Percentiles rank a stretch among this genome's conserved stretches.
Conservation (phyloP, 139 green algal species). For the Picochlorum costavermella region DNA sequence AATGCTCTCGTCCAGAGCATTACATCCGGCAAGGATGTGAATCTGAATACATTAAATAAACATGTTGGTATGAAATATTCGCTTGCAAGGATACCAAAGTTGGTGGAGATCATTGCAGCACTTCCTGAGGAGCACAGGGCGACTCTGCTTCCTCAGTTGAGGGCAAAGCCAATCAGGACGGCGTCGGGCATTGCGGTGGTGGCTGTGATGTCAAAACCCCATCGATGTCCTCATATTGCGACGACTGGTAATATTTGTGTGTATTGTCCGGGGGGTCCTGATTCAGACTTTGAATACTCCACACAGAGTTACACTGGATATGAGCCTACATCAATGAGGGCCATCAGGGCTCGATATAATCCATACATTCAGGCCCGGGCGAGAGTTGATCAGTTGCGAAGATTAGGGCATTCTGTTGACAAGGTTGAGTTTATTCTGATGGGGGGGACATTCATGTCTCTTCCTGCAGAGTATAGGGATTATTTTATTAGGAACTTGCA, state of each 20-base stretch:
- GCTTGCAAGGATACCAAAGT: constrained; percentile 66
- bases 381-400: constrained; percentile 89
- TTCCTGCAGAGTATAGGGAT: constrained; percentile 91
- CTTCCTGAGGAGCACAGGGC: constrained; percentile 84
- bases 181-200: constrained; percentile 96
- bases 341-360: constrained; percentile 92
- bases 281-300: constrained; percentile 97
- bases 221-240: constrained; percentile 97
- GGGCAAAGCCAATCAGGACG: constrained; percentile 81
- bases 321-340: constrained; percentile 95
- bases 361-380: constrained; percentile 81
- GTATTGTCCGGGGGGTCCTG: constrained; percentile 95
- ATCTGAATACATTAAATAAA: constrained; percentile 73
- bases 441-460: constrained; percentile 98
- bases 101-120: constrained; percentile 96
- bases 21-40: constrained; percentile 59
- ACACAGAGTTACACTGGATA: constrained; percentile 91
- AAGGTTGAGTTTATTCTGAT: constrained; percentile 99
- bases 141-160: constrained; percentile 71
- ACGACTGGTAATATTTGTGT: constrained; percentile 99
- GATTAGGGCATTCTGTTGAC: constrained; percentile 90
- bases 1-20: constrained; percentile 53
- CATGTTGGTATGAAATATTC: constrained; percentile 30
- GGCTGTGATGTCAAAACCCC: constrained; percentile 97
- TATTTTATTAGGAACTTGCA: constrained; percentile 95